Evolutionary conservation across 306 rosid species (phyloP).

Genomic region (Mimosa bimucronata): DNA sequence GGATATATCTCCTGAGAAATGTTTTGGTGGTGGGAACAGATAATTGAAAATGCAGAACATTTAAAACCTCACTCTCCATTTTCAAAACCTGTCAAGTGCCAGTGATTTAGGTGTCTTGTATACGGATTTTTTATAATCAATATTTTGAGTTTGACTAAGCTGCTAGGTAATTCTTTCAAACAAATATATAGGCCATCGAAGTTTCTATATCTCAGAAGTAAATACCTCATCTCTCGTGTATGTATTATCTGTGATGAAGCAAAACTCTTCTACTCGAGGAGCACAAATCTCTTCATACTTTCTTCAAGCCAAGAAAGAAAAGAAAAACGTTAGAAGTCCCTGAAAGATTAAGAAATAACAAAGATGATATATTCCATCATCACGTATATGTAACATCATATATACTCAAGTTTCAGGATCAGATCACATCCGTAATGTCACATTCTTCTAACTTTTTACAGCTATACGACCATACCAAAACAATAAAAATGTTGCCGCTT

Average conservation of each 20-base stretch:
- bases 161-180: background rate
- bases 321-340: slow-evolving; percentile 28
- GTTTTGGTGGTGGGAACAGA: slow-evolving; percentile 85
- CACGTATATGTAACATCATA: background rate
- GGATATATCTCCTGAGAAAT: slow-evolving; percentile 88
- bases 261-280: slow-evolving; percentile 85
- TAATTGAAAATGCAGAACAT: slow-evolving; percentile 66
- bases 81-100: slow-evolving; percentile 63
- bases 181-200: background rate
- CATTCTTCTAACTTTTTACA: background rate
- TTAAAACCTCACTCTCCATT: slow-evolving; percentile 80
- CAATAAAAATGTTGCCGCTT: background rate
- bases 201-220: slow-evolving; percentile 21
- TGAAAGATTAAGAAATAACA: background rate
- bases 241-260: slow-evolving; percentile 89
- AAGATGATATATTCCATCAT: background rate
- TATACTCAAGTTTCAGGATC: background rate
- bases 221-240: slow-evolving; percentile 79
- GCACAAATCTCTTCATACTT: slow-evolving; percentile 91
- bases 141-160: background rate
- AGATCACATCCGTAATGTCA: background rate
- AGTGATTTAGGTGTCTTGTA: slow-evolving; percentile 17
- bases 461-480: background rate
- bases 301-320: slow-evolving; percentile 55
- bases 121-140: background rate